These are phyloP conservation scores for Penicillium odoratum DNA, from an alignment of 495 filamentous ascomycete genomes.

Conservation along the genomic window DNA sequence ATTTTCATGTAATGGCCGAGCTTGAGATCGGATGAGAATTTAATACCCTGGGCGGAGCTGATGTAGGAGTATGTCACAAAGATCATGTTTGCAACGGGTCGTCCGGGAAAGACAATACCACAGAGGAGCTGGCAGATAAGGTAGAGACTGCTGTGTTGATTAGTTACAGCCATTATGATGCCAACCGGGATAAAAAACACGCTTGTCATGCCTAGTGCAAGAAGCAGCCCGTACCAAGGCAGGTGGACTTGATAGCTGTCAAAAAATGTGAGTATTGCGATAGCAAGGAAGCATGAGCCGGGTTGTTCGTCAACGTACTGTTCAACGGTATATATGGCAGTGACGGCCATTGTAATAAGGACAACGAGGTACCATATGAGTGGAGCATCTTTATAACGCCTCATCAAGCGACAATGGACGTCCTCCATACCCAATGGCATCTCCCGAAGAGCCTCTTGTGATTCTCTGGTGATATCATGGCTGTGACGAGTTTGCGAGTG, in stretches of 20 bases:
- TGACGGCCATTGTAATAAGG: constrained; percentile 27
- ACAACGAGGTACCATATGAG: constrained; percentile 69
- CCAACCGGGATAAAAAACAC: constrained; percentile 81
- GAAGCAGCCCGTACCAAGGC: constrained; percentile 78
- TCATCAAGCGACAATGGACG: constrained; percentile 61
- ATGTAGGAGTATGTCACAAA: constrained; percentile 79
- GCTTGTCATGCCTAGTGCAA: constrained; percentile 65
- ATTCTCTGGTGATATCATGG: constrained; percentile 13
- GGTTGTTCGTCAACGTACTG: constrained; percentile 56
- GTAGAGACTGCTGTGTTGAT: constrained; percentile 77
- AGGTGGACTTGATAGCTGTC: constrained; percentile 62
- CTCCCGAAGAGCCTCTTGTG: constrained; percentile 21
- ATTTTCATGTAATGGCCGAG: constrained; percentile 95
- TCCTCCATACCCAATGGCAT: constrained; percentile 44
- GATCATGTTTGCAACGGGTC: constrained; percentile 87
- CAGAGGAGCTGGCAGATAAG: constrained; percentile 77
- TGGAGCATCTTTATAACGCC: constrained; percentile 62
- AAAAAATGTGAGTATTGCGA: constrained; percentile 3
- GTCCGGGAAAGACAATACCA: constrained; percentile 74
- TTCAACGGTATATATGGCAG: constrained; percentile 30
- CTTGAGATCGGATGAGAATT: constrained; percentile 54
- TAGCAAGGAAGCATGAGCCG: constrained; percentile 37
- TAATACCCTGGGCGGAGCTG: constrained; percentile 52
- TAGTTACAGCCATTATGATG: constrained; percentile 86
- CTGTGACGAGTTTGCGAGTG: constrained; percentile 11